Evolutionary conservation across 257 asterid genomes (phyloP), one percentile per base, ranked within the genome.

Genomic region (Nicotiana paniculata): DNA sequence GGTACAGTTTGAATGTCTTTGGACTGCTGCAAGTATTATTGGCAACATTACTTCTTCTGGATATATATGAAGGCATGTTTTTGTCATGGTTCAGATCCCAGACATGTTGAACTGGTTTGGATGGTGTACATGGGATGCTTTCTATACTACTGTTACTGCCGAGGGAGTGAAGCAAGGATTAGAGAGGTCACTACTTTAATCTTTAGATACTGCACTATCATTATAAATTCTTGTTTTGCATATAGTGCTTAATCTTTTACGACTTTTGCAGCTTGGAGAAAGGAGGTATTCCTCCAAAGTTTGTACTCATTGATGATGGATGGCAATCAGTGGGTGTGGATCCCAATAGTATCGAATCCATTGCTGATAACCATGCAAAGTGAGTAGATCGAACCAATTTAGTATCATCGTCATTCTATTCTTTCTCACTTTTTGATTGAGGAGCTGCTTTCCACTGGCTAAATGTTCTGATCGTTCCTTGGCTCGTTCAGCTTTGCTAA

Each of bases 81-180:
- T 54, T 48, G 13, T 75, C 70, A 77, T 77, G 66, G 78, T 65
- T 79, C 90, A 95, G 98, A 91, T 95, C 92, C 98, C 99, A 17
- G 98, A 95, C 61, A 91, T 95, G 85, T 83, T 95, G 90, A 95
- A 95, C 89, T 95, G 98, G 99, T 95, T 95, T 58, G 98, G 99
- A 24, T 93, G 98, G 99, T 95, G 99, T 59, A 95, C 99, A 1
- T 95, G 99, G 99, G 99, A 95, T 85, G 99, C 99, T 81, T 95
- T 93, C 92, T 93, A 95, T 58, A 95, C 99, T 30, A 91, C 92
- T 37, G 99, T 95, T 74, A 91, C 96, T 46, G 86, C 98, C 13
- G 85, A 95, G 80, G 99, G 99, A 43, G 98, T 92, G 81, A 91
- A 90, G 85, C 92, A 88, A 67, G 98, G 99, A 46, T 81, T 95